Conservation (phyloP, 306 rosid species). For the Castanea sativa region DNA sequence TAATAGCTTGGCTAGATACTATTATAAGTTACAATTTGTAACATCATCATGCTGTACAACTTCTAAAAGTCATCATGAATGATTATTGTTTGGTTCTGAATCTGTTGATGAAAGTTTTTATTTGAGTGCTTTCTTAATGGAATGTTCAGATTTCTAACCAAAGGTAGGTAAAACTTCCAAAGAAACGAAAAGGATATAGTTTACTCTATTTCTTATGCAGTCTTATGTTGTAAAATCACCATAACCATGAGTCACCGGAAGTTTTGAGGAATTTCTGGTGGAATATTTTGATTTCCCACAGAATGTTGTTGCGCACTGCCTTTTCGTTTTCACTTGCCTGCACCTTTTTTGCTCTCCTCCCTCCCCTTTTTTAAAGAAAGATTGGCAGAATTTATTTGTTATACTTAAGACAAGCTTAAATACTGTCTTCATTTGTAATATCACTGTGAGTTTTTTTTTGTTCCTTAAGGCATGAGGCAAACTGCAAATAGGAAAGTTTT, state of each 20-base stretch:
- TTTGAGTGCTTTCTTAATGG: not conserved
- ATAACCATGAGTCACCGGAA: not conserved
- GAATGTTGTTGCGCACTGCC: not conserved
- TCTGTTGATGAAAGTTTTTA: not conserved
- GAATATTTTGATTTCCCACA: not conserved
- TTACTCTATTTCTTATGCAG: not conserved
- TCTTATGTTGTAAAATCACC: not conserved
- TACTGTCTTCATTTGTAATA: not conserved
- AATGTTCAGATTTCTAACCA: not conserved
- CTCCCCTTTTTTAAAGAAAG: not conserved
- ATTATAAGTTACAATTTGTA: not conserved
- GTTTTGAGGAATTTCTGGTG: not conserved
- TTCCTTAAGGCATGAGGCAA: too few species aligned
- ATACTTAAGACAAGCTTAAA: not conserved
- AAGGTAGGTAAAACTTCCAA: not conserved
- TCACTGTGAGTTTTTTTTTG: too few species aligned
- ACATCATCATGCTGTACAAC: not conserved
- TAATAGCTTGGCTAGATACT: not conserved
- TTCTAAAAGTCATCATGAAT: not conserved
- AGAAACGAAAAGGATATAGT: not conserved
- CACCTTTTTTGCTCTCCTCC: not conserved
- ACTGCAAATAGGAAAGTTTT: not conserved
- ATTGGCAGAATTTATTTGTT: not conserved
- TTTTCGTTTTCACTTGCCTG: too few species aligned
- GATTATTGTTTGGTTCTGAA: not conserved